Percentiles rank a stretch among this genome's conserved stretches.
phyloP scores from a whole-genome alignment of 495 filamentous ascomycete genomes.

The Penicillium coprophilum region DNA sequence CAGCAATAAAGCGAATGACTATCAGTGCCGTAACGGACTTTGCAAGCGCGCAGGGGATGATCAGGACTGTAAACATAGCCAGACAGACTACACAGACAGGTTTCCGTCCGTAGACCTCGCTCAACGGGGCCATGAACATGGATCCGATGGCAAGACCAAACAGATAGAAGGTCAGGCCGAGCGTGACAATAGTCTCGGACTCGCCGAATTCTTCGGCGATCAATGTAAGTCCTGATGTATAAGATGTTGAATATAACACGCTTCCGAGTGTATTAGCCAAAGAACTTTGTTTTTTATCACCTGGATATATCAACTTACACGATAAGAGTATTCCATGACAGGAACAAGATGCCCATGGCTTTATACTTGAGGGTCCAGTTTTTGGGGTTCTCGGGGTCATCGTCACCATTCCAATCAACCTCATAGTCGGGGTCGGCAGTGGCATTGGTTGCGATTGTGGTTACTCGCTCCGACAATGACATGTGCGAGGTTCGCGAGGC shows the following conservation, averaged over 20 bases:
- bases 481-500: conserved; percentile 25
- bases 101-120: conserved; percentile 76
- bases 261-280: conserved; percentile 25
- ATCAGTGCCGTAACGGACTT: conserved; percentile 63
- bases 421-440: conserved; percentile 69
- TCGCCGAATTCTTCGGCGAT: conserved; percentile 67
- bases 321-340: conserved; percentile 71
- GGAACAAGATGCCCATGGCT: conserved; percentile 56
- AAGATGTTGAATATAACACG: conserved; percentile 84
- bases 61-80: conserved; percentile 60
- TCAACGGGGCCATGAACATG: conserved; percentile 71
- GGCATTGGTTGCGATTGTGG: conserved; percentile 57
- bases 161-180: conserved; percentile 76
- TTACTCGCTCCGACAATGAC: conserved; percentile 39
- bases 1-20: conserved; percentile 71
- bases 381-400: conserved; percentile 67
- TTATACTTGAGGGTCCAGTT: conserved; percentile 76
- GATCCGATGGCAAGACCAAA: conserved; percentile 67
- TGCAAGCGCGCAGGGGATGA: conserved; percentile 71
- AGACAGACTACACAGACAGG: conserved; percentile 68
- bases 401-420: conserved; percentile 65
- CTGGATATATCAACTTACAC: conserved; percentile 44
- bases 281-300: neutral
- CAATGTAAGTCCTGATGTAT: conserved; percentile 66
- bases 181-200: conserved; percentile 58